Evolutionary conservation across 306 rosid genomes (phyloP).

Genomic region (Sechiopsis laciniata): DNA sequence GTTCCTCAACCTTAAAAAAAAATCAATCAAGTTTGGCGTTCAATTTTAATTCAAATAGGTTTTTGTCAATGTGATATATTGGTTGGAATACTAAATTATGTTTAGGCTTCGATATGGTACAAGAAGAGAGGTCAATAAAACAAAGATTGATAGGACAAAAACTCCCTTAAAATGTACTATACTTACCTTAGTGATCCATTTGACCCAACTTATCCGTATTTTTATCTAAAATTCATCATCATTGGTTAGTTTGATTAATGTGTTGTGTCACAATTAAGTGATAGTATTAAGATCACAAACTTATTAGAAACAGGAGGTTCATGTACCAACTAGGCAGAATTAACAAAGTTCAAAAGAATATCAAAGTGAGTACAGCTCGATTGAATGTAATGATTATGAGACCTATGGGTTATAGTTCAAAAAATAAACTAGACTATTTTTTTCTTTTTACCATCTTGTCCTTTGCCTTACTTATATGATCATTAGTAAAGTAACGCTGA

Average conservation of each 20-base stretch:
- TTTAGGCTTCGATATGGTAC: neutral
- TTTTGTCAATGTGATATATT: neutral
- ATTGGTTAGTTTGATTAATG: neutral
- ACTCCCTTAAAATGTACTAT: neutral
- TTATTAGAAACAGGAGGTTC: neutral
- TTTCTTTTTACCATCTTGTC: neutral
- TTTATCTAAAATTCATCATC: neutral
- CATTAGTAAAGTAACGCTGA: conserved; percentile 19
- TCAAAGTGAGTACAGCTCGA: too few species aligned
- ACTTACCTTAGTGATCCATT: neutral
- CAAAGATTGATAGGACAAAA: neutral
- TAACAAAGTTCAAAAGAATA: neutral
- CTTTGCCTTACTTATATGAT: neutral
- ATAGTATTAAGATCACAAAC: neutral
- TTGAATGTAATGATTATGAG: too few species aligned
- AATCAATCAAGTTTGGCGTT: neutral
- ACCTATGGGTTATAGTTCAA: too few species aligned
- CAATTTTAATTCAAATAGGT: neutral
- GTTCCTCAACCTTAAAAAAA: neutral
- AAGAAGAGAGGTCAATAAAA: neutral
- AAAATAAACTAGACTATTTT: neutral
- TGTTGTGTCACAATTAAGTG: neutral
- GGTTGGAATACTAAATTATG: neutral
- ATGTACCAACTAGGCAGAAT: neutral
- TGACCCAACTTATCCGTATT: neutral